Evolutionary conservation across 1,284 basidiomycete genomes (phyloP).

Genomic region (Fomitopsis pinicola): DNA sequence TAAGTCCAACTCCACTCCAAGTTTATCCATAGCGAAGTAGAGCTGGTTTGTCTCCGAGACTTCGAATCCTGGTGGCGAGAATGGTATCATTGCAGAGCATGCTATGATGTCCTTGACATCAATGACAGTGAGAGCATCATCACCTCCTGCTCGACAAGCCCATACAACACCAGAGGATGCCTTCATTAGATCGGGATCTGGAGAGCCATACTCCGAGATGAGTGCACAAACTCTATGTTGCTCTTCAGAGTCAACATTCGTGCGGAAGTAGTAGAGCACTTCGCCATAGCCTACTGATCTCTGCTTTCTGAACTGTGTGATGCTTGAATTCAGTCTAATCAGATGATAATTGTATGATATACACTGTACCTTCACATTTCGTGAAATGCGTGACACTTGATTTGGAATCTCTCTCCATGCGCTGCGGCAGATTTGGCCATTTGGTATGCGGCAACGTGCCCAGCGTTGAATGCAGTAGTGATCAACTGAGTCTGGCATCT

Average conservation of each 20-base stretch:
- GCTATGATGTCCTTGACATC: background rate
- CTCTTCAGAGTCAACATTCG: background rate
- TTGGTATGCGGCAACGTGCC: slow-evolving; percentile 3
- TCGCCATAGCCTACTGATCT: background rate
- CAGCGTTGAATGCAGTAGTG: background rate
- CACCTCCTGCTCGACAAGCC: background rate
- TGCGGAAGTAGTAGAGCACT: background rate
- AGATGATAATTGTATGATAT: background rate
- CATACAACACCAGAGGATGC: background rate
- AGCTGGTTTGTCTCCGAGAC: background rate
- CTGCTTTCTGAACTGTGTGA: background rate
- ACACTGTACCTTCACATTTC: slow-evolving; percentile 3
- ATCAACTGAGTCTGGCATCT: background rate
- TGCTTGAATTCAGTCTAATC: background rate
- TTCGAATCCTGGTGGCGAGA: background rate
- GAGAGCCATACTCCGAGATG: background rate
- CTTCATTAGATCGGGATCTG: background rate
- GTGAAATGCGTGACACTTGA: background rate
- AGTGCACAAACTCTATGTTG: background rate
- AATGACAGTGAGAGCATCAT: background rate
- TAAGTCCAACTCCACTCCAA: no score
- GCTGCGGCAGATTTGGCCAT: slow-evolving; percentile 10
- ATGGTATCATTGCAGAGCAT: slow-evolving; percentile 3
- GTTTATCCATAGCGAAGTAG: background rate
- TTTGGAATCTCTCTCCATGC: slow-evolving; percentile 14